These are phyloP conservation scores for Antrodiella citrinella DNA, from an alignment of 768 basidiomycete genomes.

Conservation along the genomic window DNA sequence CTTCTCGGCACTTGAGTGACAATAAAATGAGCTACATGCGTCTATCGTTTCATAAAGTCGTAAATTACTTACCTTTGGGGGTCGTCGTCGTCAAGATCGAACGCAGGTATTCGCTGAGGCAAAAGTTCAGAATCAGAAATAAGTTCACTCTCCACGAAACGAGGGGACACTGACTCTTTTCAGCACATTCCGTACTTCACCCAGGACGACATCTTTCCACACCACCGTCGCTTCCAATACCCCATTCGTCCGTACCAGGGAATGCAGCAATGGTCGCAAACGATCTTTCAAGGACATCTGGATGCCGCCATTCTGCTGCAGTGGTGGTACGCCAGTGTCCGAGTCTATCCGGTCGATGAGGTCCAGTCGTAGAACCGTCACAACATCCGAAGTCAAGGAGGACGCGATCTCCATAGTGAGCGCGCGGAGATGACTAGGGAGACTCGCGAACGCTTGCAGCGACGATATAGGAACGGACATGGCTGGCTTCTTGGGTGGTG, in stretches of 20 bases:
- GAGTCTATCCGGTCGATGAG: conserved; percentile 43
- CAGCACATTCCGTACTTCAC: conserved; percentile 48
- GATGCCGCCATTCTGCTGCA: conserved; percentile 16
- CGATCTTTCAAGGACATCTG: conserved; percentile 50
- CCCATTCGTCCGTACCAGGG: conserved; percentile 67
- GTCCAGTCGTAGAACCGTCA: conserved; percentile 62
- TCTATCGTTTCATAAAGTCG: conserved; percentile 1
- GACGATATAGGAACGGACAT: conserved; percentile 53
- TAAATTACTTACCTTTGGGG: conserved; percentile 20
- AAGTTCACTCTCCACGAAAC: too few relatives aligned
- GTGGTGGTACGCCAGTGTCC: conserved; percentile 11
- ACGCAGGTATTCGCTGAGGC: conserved; percentile 49
- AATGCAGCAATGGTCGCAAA: conserved; percentile 64
- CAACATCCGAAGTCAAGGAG: conserved; percentile 70
- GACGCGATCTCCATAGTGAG: conserved; percentile 70
- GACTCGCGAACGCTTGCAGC: conserved; percentile 61
- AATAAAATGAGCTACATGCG: not conserved
- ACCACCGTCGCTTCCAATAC: conserved; percentile 57
- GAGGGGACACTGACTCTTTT: conserved; percentile 59
- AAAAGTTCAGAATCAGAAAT: too few relatives aligned
- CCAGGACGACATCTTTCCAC: conserved; percentile 64
- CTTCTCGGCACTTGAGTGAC: conserved; percentile 31
- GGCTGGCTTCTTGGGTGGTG: conserved; percentile 14
- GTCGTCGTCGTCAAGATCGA: conserved; percentile 48
- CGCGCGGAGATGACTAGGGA: conserved; percentile 65